Conservation (phyloP, 345 rosid genomes). For the Salix brachista region DNA sequence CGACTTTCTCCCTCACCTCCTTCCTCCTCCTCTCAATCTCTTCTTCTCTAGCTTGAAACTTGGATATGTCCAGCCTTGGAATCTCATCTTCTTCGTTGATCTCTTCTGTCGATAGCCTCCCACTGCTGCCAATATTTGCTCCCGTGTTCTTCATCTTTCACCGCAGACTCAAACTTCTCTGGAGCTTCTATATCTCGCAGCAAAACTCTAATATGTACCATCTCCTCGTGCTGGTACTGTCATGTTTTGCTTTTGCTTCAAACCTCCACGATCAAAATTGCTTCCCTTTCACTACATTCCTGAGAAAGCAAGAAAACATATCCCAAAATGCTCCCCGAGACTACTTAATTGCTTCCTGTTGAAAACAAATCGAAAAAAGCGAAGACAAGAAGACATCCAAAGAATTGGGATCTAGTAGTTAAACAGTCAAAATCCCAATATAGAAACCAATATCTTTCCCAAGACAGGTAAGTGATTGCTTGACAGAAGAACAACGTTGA, state of each 20-base stretch:
- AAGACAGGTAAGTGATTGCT: not conserved
- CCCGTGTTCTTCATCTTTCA: slow-evolving; percentile 21
- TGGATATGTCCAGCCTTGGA: slow-evolving; percentile 48
- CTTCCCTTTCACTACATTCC: slow-evolving; percentile 30
- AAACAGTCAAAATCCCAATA: not conserved
- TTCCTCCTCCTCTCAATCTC: slow-evolving; percentile 74
- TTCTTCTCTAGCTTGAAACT: slow-evolving; percentile 69
- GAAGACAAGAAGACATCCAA: not conserved
- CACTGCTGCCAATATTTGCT: slow-evolving; percentile 24
- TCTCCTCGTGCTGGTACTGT: too few relatives aligned
- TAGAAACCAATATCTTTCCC: not conserved
- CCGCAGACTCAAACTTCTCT: not conserved
- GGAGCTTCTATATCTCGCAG: not conserved
- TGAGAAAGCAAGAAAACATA: not conserved
- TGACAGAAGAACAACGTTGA: not conserved
- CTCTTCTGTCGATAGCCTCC: slow-evolving; percentile 47
- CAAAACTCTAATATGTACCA: not conserved
- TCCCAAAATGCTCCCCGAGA: slow-evolving; percentile 7
- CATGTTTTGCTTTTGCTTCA: slow-evolving; percentile 39
- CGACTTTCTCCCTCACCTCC: slow-evolving; percentile 64
- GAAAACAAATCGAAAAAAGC: slow-evolving; percentile 31
- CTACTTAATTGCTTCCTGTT: slow-evolving; percentile 24
- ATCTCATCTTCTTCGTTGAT: slow-evolving; percentile 50
- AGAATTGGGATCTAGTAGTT: not conserved
- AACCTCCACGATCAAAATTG: slow-evolving; percentile 21